Percentiles rank a stretch among this genome's conserved stretches.
phyloP scores from a whole-genome alignment of 2,329 filamentous ascomycete genomes.

The Neonectria magnoliae region DNA sequence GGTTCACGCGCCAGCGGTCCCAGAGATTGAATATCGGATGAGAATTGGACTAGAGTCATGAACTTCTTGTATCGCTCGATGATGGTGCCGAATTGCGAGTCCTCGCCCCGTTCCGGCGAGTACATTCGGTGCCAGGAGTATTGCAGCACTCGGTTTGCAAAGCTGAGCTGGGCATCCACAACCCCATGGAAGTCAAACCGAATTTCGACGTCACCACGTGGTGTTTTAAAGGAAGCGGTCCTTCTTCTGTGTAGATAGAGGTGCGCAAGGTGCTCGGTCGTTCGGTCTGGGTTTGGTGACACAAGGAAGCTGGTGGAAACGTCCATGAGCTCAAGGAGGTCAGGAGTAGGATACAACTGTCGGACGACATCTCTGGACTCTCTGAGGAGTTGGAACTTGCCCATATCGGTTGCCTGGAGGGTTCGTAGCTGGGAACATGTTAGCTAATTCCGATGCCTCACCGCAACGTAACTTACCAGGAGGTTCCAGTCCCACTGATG shows the following conservation, averaged over 20 bases:
- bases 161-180: slow-evolving; percentile 23
- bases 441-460: neutral
- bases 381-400: slow-evolving; percentile 13
- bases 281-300: neutral
- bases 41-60: slow-evolving; percentile 25
- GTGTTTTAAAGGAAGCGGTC: slow-evolving; percentile 3
- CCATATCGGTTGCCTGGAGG: slow-evolving; percentile 4
- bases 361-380: slow-evolving; percentile 11
- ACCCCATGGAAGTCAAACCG: slow-evolving; percentile 24
- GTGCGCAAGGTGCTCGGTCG: slow-evolving; percentile 3
- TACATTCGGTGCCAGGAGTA: slow-evolving; percentile 36
- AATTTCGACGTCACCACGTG: neutral
- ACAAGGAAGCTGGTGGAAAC: slow-evolving; percentile 14
- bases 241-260: slow-evolving; percentile 7
- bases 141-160: slow-evolving; percentile 18
- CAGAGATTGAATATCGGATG: neutral
- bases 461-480: slow-evolving; percentile 18
- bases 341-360: slow-evolving; percentile 1
- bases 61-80: slow-evolving; percentile 29
- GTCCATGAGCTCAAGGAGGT: slow-evolving; percentile 16
- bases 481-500: slow-evolving; percentile 19
- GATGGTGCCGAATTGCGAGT: slow-evolving; percentile 12
- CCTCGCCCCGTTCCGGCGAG: neutral
- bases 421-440: slow-evolving; percentile 15
- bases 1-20: neutral